Conservation (phyloP, 2,329 filamentous ascomycete genomes). For the Colletotrichum zoysiae region DNA sequence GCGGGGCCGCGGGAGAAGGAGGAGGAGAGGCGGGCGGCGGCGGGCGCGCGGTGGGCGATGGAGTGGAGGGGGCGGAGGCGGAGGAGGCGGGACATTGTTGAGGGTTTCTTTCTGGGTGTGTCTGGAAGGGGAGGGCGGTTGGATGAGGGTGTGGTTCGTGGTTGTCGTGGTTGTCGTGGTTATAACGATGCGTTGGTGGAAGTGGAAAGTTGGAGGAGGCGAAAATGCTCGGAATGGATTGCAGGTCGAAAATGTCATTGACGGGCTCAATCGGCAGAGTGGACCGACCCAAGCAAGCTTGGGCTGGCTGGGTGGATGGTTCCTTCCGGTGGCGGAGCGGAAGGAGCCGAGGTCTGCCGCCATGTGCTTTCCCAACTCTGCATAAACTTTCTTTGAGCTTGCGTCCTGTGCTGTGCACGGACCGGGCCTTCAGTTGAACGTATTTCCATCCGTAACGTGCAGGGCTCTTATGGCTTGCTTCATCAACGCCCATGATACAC, state of each 20-base stretch:
- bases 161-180: too few relatives aligned
- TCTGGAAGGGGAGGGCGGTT: background rate
- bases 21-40: conserved; percentile 34
- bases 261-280: conserved; percentile 3
- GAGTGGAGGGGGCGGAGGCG: conserved; percentile 37
- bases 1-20: conserved; percentile 70
- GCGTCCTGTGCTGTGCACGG: background rate
- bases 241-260: conserved; percentile 27
- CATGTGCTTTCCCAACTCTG: background rate
- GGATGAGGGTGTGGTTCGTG: background rate
- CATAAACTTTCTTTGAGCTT: background rate
- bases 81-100: conserved; percentile 47
- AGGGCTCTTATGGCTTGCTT: too few relatives aligned
- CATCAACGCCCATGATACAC: too few relatives aligned
- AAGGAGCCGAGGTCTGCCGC: conserved; percentile 3
- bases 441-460: too few relatives aligned
- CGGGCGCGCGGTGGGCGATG: conserved; percentile 25
- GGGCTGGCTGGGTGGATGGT: too few relatives aligned
- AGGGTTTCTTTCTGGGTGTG: background rate
- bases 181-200: background rate
- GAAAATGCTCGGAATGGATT: conserved; percentile 15
- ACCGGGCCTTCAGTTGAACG: too few relatives aligned
- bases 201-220: conserved; percentile 10
- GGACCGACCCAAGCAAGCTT: background rate
- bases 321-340: conserved; percentile 1